phyloP scores from a whole-genome alignment of 1,284 basidiomycete species.

The Hymenochaete sp. region DNA sequence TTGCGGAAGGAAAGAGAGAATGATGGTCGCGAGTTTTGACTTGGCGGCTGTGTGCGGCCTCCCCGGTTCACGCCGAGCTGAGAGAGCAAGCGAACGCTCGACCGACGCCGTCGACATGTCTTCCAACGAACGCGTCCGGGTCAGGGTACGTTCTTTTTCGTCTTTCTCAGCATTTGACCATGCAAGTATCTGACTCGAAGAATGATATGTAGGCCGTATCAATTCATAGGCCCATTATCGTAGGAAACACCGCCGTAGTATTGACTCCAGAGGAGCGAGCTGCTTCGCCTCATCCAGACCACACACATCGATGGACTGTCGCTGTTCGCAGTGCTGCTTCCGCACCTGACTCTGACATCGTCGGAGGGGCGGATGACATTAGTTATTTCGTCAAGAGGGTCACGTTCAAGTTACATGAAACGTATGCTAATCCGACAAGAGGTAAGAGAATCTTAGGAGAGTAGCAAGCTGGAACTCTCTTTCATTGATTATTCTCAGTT shows the following conservation, averaged over 20 bases:
- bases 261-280: constrained; percentile 73
- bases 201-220: constrained; percentile 67
- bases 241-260: constrained; percentile 90
- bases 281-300: constrained; percentile 48
- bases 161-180: constrained; percentile 14
- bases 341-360: constrained; percentile 51
- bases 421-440: constrained; percentile 84
- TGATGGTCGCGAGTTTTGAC: not conserved
- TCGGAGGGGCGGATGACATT: constrained; percentile 83
- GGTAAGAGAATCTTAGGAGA: constrained; percentile 43
- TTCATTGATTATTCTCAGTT: constrained; percentile 40
- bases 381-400: constrained; percentile 90
- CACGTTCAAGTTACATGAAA: constrained; percentile 97
- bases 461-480: constrained; percentile 6
- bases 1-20: not conserved
- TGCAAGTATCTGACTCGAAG: constrained; percentile 1
- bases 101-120: constrained; percentile 28
- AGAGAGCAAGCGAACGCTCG: not conserved
- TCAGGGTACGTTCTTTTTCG: constrained; percentile 46
- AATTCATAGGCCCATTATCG: constrained; percentile 88
- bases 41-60: constrained; percentile 8
- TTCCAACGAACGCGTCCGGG: constrained; percentile 64
- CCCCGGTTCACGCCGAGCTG: constrained; percentile 13
- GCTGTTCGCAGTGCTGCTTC: constrained; percentile 80
- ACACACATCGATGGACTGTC: constrained; percentile 97